phyloP scores from a whole-genome alignment of 208 protist genomes.

The Trypanosoma congolense region DNA sequence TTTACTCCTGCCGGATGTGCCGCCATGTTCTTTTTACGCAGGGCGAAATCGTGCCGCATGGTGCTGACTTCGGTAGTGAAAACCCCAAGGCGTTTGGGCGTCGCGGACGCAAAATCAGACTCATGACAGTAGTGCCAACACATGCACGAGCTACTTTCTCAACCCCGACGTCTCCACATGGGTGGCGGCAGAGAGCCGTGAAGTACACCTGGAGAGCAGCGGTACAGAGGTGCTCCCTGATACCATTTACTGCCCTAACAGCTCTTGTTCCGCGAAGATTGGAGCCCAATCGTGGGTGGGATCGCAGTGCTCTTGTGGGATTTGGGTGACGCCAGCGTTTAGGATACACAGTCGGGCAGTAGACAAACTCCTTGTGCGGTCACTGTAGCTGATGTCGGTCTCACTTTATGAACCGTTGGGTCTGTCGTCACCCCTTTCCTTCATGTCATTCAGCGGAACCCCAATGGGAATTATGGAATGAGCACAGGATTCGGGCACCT shows the following conservation, averaged over 20 bases:
- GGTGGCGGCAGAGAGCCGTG: slow-evolving; percentile 57
- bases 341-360: slow-evolving; percentile 66
- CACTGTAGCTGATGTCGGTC: background rate
- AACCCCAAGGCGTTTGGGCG: slow-evolving; percentile 26
- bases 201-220: slow-evolving; percentile 23
- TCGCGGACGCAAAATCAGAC: slow-evolving; percentile 13
- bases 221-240: slow-evolving; percentile 56
- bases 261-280: slow-evolving; percentile 61
- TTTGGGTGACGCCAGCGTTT: slow-evolving; percentile 82
- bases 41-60: slow-evolving; percentile 45
- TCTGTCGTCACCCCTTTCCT: no score
- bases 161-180: slow-evolving; percentile 68
- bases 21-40: slow-evolving; percentile 42
- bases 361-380: slow-evolving; percentile 33
- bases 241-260: slow-evolving; percentile 79
- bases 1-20: slow-evolving; percentile 65
- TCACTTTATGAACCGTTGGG: no score
- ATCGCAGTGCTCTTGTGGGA: slow-evolving; percentile 78
- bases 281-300: slow-evolving; percentile 84
- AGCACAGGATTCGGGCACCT: no score
- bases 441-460: no score
- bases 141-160: slow-evolving; percentile 82
- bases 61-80: slow-evolving; percentile 30
- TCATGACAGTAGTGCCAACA: slow-evolving; percentile 2
- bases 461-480: no score